Percentiles rank a stretch among this genome's conserved stretches.
These are phyloP conservation scores for Sclerotinia minor DNA, from an alignment of 2,329 filamentous ascomycete species.

Conservation along the genomic window DNA sequence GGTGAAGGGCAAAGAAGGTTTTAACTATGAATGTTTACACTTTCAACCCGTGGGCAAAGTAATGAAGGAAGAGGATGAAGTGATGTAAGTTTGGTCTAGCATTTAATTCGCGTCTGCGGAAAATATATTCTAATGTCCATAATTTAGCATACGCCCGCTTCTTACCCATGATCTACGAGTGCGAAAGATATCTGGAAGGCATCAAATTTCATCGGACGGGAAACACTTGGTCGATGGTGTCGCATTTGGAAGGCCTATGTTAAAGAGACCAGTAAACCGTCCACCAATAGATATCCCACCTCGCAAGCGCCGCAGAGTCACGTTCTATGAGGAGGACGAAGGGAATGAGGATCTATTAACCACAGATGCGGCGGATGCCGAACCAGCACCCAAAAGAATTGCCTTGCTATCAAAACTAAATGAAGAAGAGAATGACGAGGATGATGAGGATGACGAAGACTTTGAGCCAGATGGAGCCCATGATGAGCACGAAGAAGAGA, in stretches of 20 bases:
- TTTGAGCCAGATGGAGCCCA: conserved; percentile 38
- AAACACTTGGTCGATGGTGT: conserved; percentile 83
- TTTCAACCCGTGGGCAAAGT: conserved; percentile 71
- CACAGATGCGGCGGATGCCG: conserved; percentile 19
- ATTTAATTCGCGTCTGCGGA: neutral
- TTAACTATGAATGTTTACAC: conserved; percentile 82
- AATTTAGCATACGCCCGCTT: conserved; percentile 71
- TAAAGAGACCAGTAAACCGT: conserved; percentile 59
- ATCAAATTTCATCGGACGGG: conserved; percentile 78
- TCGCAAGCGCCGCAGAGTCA: conserved; percentile 64
- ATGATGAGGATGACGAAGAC: conserved; percentile 29
- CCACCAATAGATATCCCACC: conserved; percentile 72
- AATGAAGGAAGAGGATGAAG: conserved; percentile 79
- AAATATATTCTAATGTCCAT: conserved; percentile 20
- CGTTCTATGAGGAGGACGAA: conserved; percentile 46
- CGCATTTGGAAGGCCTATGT: conserved; percentile 73
- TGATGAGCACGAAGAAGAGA: conserved; percentile 32
- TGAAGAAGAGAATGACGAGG: conserved; percentile 26
- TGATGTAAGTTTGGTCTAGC: conserved; percentile 59
- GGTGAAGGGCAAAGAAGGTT: conserved; percentile 55
- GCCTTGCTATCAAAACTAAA: neutral
- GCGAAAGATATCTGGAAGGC: conserved; percentile 71
- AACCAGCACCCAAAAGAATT: conserved; percentile 37
- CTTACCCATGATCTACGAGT: conserved; percentile 71
- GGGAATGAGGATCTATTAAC: conserved; percentile 41